Evolutionary conservation across 169 alveolate genomes (phyloP), one percentile per base, ranked within the genome.

Genomic region (Cryptosporidium sp.): DNA sequence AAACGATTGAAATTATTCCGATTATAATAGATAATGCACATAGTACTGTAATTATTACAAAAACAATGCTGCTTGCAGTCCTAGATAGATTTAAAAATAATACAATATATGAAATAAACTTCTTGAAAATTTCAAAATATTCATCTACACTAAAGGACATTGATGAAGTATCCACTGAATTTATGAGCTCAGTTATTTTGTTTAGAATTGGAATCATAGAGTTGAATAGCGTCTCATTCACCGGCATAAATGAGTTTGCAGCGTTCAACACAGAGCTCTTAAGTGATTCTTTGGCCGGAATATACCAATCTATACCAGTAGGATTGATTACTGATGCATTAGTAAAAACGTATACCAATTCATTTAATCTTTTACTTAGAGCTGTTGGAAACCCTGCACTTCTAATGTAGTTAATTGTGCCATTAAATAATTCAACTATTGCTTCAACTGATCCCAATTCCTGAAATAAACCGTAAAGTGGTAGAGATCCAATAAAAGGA

Each of bases 401-500:
- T 33, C 16, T 43, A 37, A 80, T 80, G 29, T 62, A 80, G 23
- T 62, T 48, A 29, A 62, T 31, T 26, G 69, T 80, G 3, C 39
- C 51, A 33, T 80, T 41, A 39, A 45, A 29, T 39, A 80, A 39
- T 9, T 58, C 39, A 43, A 26, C 33, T 29, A 80, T 18, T 80
- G 65, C 51, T 80, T 80, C 89, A 35, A 62, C 33, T n/a, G 73
- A 65, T 0, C 41, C 75, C 26, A 80, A 39, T 52, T 80, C 69
- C 41, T 80, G 80, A 45, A 80, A 80, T 35, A 80, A 74, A n/a
- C 75, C 73, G 23, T 80, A 50, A 23, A 80, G 45, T 23, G 89
- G 89, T 18, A 80, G 48, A 21, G 89, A 37, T 6, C 89, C 89
- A 41, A 80, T 62, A 29, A 80, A 80, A 12, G 89, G 89, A 29